These are phyloP conservation scores for Candida tallmaniae DNA, from an alignment of 805 yeast species.

Conservation along the genomic window DNA sequence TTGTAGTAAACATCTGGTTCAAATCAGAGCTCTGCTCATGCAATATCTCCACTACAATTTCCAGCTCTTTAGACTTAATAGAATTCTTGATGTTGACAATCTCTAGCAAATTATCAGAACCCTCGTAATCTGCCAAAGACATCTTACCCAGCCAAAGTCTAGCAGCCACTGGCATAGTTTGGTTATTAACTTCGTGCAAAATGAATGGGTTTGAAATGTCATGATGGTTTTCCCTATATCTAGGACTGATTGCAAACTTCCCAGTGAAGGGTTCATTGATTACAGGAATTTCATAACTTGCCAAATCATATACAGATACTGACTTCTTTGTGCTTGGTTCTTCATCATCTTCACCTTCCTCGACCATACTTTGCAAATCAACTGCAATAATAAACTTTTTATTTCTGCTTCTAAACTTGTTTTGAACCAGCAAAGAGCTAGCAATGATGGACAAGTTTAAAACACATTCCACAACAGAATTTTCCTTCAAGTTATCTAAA, in stretches of 20 bases:
- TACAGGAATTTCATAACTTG: slow-evolving; percentile 17
- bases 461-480: background rate
- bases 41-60: slow-evolving; percentile 17
- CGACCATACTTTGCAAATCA: slow-evolving; percentile 22
- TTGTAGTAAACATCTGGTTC: slow-evolving; percentile 24
- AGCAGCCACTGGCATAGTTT: slow-evolving; percentile 28
- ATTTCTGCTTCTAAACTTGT: slow-evolving; percentile 10
- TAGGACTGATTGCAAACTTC: slow-evolving; percentile 22
- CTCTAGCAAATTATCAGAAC: slow-evolving; percentile 6
- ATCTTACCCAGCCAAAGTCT: slow-evolving; percentile 27
- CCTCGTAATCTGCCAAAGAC: slow-evolving; percentile 2
- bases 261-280: slow-evolving; percentile 21
- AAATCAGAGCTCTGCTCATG: background rate
- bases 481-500: slow-evolving; percentile 13
- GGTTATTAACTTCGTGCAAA: slow-evolving; percentile 14
- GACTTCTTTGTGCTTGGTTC: slow-evolving; percentile 7
- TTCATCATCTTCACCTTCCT: slow-evolving; percentile 18
- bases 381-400: slow-evolving; percentile 11
- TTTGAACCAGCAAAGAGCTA: slow-evolving; percentile 13
- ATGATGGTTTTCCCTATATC: slow-evolving; percentile 19
- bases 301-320: slow-evolving; percentile 21
- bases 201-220: slow-evolving; percentile 38
- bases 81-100: slow-evolving; percentile 6
- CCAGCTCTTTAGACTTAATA: slow-evolving; percentile 24
- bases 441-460: slow-evolving; percentile 22